Evolutionary conservation across 768 basidiomycete species (phyloP), one percentile per base, ranked within the genome.

Genomic region (Mycena galericulata): DNA sequence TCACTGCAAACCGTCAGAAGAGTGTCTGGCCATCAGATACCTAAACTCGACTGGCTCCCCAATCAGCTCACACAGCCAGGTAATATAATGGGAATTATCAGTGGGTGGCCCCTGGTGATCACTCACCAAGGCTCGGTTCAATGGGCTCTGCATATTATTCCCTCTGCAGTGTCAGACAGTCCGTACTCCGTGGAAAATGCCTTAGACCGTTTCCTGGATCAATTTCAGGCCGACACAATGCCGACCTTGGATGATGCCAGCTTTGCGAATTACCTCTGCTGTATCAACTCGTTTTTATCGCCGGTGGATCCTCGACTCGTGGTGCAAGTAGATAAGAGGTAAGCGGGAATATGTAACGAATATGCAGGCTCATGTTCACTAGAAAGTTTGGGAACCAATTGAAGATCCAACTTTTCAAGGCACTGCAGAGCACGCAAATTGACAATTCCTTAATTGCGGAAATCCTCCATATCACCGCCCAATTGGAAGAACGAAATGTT

Each of bases 221-320:
- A 53, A 40, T 30, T 62, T 26, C 26, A 26, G 12, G 27, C 15
- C 3, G 29, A 24, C 7, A 62, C 30, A 4, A 24, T 50, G 9
- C 51, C 62, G 1, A 26, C 1, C 24, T 18, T 63, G 14, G 43
- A 55, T 46, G 15, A 45, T 1, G 8, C 41, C 3, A n/a, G 20
- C 8, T 63, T 62, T 22, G 6, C 50, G 26, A 34, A 51, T 32
- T 62, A 62, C 17, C 50, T 62, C 27, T 62, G 50, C 17, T 63
- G 53, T 27, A 27, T 63, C 15, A 46, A 47, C 43, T 45, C 62
- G 0, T 46, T 63, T 20, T 30, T 63, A n/a, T 9, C 17, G 17
- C 30, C n/a, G 1, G 24, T 55, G 14, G 15, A 34, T 46, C 51
- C 30, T 6, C 18, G 53, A 27, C 15, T 47, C 11, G 10, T 63